Percentiles rank a stretch among this genome's conserved stretches.
phyloP scores from a whole-genome alignment of 2,329 filamentous ascomycete species.

The Falciphora oryzae region DNA sequence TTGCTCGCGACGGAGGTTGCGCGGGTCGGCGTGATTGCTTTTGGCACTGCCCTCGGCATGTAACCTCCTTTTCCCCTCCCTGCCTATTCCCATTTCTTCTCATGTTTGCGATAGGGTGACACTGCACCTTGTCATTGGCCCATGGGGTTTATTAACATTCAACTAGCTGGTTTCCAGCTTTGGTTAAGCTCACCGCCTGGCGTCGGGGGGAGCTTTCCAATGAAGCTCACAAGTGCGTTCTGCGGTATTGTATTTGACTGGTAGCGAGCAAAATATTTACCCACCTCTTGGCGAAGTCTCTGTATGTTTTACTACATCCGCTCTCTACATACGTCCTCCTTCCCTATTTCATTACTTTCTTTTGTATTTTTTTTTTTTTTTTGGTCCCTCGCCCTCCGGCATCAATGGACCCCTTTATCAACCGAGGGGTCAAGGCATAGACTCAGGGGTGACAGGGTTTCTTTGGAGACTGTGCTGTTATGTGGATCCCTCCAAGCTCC shows the following conservation, averaged over 20 bases:
- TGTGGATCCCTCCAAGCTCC: not conserved
- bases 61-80: not conserved
- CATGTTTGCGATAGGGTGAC: not conserved
- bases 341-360: not conserved
- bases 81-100: not conserved
- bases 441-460: not conserved
- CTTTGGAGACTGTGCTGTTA: not conserved
- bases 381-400: too few species aligned
- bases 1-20: slow-evolving; percentile 13
- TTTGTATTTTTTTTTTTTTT: not conserved
- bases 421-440: not conserved
- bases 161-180: too few species aligned
- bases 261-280: not conserved
- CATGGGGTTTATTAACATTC: not conserved
- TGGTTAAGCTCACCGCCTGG: not conserved
- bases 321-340: not conserved
- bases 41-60: slow-evolving; percentile 8
- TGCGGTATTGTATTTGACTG: not conserved
- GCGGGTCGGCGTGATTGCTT: slow-evolving; percentile 12
- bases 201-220: not conserved
- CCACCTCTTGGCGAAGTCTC: not conserved
- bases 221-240: not conserved
- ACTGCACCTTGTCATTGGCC: too few species aligned
- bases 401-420: not conserved
- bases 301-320: not conserved